phyloP scores from a whole-genome alignment of 2,329 filamentous ascomycete species.

The Calonectria pseudoturangicola region DNA sequence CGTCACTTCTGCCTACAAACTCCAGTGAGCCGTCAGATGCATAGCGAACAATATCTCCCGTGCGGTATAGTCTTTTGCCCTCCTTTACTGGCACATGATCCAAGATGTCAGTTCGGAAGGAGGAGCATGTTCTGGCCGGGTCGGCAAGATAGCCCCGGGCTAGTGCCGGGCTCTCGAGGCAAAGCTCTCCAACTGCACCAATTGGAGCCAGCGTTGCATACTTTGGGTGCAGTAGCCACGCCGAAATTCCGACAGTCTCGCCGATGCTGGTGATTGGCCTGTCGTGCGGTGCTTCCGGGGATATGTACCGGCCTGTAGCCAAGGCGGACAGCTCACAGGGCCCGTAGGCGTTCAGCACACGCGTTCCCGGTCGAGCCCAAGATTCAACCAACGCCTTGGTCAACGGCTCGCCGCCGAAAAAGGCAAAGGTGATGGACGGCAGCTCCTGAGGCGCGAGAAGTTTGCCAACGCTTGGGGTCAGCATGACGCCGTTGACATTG shows the following conservation, averaged over 20 bases:
- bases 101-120: not conserved
- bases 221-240: not conserved
- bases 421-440: constrained; percentile 7
- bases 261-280: not conserved
- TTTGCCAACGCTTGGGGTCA: constrained; percentile 2
- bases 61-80: not conserved
- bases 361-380: not conserved
- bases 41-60: constrained; percentile 5
- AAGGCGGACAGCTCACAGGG: not conserved
- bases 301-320: not conserved
- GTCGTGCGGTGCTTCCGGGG: not conserved
- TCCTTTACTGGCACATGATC: not conserved
- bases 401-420: constrained; percentile 2
- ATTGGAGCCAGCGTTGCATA: not conserved
- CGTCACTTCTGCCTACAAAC: constrained; percentile 3
- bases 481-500: not conserved
- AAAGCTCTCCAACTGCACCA: not conserved
- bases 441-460: not conserved
- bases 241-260: not conserved
- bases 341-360: constrained; percentile 1
- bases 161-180: constrained; percentile 1
- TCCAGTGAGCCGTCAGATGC: not conserved
- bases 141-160: not conserved
- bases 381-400: not conserved
- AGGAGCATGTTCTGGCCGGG: not conserved